phyloP scores from a whole-genome alignment of 1,284 basidiomycete genomes.

The Apiotrichum gracile region DNA sequence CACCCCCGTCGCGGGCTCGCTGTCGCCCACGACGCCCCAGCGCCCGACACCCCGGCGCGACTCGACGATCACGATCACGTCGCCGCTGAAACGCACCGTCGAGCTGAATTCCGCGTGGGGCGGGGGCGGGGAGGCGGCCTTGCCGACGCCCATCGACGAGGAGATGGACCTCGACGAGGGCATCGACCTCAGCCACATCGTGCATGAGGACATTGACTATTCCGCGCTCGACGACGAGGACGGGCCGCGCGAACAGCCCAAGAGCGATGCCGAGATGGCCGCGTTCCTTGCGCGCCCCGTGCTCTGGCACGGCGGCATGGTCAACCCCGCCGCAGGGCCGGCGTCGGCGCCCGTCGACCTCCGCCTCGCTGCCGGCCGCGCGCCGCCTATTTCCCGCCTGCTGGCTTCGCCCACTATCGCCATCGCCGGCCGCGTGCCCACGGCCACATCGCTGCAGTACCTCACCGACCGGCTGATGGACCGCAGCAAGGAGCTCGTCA shows the following conservation, averaged over 20 bases:
- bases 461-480: constrained; percentile 68
- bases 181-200: constrained; percentile 39
- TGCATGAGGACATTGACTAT: constrained; percentile 6
- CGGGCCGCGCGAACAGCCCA: constrained; percentile 5
- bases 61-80: not conserved
- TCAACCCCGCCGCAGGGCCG: constrained; percentile 25
- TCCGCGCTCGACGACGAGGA: constrained; percentile 1
- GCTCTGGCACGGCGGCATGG: constrained; percentile 30
- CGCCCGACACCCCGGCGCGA: not conserved
- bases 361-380: constrained; percentile 14
- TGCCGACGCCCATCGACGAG: not conserved
- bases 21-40: not conserved
- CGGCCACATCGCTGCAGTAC: constrained; percentile 65
- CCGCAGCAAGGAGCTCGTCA: constrained; percentile 68
- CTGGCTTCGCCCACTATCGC: constrained; percentile 29
- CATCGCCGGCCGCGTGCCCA: constrained; percentile 64
- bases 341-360: constrained; percentile 17
- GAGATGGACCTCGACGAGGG: constrained; percentile 10
- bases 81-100: constrained; percentile 1
- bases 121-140: constrained; percentile 6
- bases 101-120: constrained; percentile 17
- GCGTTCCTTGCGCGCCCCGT: constrained; percentile 21
- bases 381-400: constrained; percentile 14
- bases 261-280: constrained; percentile 13
- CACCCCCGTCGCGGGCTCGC: not conserved